phyloP scores from a whole-genome alignment of 2,329 filamentous ascomycete genomes.

The Akanthomyces uredinophilus region DNA sequence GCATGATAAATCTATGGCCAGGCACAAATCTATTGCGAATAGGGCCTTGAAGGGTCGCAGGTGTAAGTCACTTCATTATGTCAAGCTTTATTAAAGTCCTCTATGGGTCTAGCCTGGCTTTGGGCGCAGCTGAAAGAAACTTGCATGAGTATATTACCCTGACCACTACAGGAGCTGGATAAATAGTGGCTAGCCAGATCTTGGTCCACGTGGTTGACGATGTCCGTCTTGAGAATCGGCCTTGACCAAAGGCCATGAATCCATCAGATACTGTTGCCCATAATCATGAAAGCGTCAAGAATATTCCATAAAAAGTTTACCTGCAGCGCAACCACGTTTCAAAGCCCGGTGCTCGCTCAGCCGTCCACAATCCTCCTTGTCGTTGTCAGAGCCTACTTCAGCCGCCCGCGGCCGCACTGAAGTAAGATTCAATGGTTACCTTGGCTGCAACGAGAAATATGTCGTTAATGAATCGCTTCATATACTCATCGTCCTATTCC shows the following conservation, averaged over 20 bases:
- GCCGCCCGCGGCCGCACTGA: constrained; percentile 18
- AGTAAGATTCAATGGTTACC: constrained; percentile 23
- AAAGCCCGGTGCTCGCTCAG: constrained; percentile 18
- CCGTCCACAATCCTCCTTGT: background rate
- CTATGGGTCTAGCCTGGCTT: too few species aligned
- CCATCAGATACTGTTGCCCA: constrained; percentile 15
- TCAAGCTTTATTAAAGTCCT: too few species aligned
- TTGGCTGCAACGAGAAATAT: constrained; percentile 23
- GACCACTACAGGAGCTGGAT: too few species aligned
- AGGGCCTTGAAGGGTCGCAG: too few species aligned
- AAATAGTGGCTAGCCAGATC: background rate
- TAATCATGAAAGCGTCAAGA: constrained; percentile 17
- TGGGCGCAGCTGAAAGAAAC: too few species aligned
- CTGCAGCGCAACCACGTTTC: constrained; percentile 19
- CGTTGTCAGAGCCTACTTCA: constrained; percentile 4
- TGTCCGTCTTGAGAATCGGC: constrained; percentile 18
- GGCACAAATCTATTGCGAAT: too few species aligned
- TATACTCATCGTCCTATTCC: constrained; percentile 14
- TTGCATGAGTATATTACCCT: too few species aligned
- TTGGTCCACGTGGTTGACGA: constrained; percentile 15
- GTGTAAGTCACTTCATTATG: too few species aligned
- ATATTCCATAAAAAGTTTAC: constrained; percentile 25
- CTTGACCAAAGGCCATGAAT: constrained; percentile 23
- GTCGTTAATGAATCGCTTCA: background rate
- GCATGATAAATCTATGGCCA: too few species aligned